Base-by-base conservation (phyloP, 148 eudicot genomes). In the Silene conica region DNA sequence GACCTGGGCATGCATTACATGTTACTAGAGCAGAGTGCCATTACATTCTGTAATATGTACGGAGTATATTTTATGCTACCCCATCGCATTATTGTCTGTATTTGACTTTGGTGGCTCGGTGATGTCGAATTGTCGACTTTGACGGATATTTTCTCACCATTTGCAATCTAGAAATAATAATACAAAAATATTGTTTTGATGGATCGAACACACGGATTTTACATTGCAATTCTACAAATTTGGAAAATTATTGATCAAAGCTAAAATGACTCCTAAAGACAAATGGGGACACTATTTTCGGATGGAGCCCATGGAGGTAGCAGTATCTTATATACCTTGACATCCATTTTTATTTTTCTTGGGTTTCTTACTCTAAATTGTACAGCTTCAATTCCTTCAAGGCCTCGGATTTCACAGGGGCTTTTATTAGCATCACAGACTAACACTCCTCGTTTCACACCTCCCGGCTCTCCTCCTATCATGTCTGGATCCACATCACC, bases 391-490 rank as follows among this genome's bases (percentile, higher is more conserved):
- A 87, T 84, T 77, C 89, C 81, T 52, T 41, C 76, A 48, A 87
- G 85, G 79, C 89, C 93, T 72, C 98, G 92, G 28, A 80, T 95
- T 79, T 85, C 98, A 61, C 89, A 59, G 38, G 87, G 90, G 52
- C 81, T 87, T 46, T 82, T 91, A 78, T 78, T 95, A 71, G 96
- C 89, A 73, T 95, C 96, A 21, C 96, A 95, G 73, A 85, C 82
- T 15, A 90, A 63, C 87, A 92, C 98, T 58, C 97, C 96, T 69
- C 88, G 86, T 74, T 73, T 90, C 69, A 92, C 97, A n/a, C 98
- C 98, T 66, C 87, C 96, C 18, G 93, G 90, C 63, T 95, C 98
- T 71, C 98, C 98, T 70, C 93, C 96, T 19, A 70, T 71, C 69
- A 54, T 83, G 16, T 88, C 97, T 67, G 93, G 89, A 26, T 85